phyloP scores from a whole-genome alignment of 495 filamentous ascomycete species.

The Xylaria curta region DNA sequence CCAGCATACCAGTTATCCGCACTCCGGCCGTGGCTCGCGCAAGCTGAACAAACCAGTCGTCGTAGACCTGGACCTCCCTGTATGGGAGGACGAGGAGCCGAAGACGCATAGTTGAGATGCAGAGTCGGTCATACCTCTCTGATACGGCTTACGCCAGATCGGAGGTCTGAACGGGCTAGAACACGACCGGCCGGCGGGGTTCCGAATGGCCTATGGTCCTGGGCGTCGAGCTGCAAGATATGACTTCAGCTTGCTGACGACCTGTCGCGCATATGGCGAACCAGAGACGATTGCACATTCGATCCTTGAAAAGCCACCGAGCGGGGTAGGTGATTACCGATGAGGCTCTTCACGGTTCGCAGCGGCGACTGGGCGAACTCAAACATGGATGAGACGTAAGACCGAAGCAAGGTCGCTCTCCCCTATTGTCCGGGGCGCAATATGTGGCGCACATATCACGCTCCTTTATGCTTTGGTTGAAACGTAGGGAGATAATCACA shows the following conservation, averaged over 20 bases:
- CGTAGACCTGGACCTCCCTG: conserved; percentile 75
- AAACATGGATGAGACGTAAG: not conserved
- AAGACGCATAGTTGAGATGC: not conserved
- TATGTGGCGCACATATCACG: not conserved
- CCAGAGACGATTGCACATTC: not conserved
- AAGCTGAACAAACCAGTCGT: conserved; percentile 77
- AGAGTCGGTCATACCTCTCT: not conserved
- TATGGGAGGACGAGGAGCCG: conserved; percentile 46
- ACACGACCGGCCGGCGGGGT: not conserved
- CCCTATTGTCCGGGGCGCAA: not conserved
- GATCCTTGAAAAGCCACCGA: conserved; percentile 22
- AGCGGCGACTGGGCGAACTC: not conserved
- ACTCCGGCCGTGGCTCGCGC: conserved; percentile 58
- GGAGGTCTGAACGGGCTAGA: not conserved
- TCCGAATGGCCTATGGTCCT: not conserved
- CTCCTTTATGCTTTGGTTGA: not conserved
- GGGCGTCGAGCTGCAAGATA: not conserved
- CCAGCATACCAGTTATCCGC: conserved; percentile 70
- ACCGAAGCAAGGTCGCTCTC: not conserved
- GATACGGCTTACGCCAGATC: not conserved
- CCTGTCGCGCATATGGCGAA: conserved; percentile 1
- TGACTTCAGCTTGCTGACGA: conserved; percentile 4
- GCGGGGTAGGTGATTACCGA: conserved; percentile 22
- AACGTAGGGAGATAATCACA: not conserved
- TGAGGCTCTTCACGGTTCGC: conserved; percentile 16